These are phyloP conservation scores for Mikania micrantha DNA, from an alignment of 129 eudicot species.

Conservation along the genomic window DNA sequence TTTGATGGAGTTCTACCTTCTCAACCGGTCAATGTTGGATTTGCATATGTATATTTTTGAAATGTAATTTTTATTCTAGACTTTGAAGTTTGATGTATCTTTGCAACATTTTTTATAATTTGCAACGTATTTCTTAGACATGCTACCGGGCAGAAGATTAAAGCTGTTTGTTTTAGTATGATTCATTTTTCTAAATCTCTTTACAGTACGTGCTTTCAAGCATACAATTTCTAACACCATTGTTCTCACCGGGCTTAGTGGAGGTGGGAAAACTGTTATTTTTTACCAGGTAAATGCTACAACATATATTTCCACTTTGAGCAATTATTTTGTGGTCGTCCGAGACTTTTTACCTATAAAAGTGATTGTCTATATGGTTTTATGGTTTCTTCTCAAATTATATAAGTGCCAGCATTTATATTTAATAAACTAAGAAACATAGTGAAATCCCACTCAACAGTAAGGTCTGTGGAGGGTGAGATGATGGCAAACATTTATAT, in stretches of 20 bases:
- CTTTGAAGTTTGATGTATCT: not conserved
- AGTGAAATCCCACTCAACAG: no score
- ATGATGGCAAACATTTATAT: not conserved
- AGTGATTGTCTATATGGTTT: not conserved
- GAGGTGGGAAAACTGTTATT: slow-evolving; percentile 87
- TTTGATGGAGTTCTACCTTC: no score
- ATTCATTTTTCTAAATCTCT: not conserved
- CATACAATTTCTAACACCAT: slow-evolving; percentile 56
- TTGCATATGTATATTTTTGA: not conserved
- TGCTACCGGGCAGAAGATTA: not conserved
- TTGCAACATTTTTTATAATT: not conserved
- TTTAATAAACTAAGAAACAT: no score
- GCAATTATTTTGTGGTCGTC: not conserved
- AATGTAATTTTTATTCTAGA: not conserved
- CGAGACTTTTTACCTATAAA: not conserved
- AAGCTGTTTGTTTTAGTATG: not conserved
- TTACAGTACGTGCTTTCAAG: slow-evolving; percentile 72
- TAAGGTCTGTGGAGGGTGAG: no score
- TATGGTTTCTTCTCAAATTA: not conserved
- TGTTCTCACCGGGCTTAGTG: slow-evolving; percentile 83
- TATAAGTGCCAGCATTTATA: not conserved
- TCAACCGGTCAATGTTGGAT: no score
- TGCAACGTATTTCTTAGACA: not conserved
- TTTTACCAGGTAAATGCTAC: slow-evolving; percentile 63
- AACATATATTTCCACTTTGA: not conserved